A percentile compares a stretch with the other conserved stretches of the same genome.
These are phyloP conservation scores for Colletotrichum liriopes DNA, from an alignment of 2,329 filamentous ascomycete genomes.

Conservation along the genomic window DNA sequence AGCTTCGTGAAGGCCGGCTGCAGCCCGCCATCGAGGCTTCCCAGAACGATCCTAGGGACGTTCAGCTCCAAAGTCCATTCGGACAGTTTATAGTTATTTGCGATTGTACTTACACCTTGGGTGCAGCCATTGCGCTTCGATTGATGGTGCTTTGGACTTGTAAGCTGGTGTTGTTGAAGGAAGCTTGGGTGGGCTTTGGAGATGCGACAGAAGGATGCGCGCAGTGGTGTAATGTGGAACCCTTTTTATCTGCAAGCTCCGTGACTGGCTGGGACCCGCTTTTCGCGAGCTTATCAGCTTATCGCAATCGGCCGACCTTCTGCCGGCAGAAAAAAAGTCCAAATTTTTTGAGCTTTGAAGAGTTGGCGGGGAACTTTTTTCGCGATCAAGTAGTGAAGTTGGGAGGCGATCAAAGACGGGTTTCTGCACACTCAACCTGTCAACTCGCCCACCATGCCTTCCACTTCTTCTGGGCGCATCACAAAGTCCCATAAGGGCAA, in stretches of 20 bases:
- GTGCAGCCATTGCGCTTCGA: slow-evolving; percentile 58
- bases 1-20: slow-evolving; percentile 85
- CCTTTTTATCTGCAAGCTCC: slow-evolving; percentile 14
- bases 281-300: slow-evolving; percentile 39
- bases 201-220: slow-evolving; percentile 38
- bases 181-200: slow-evolving; percentile 27
- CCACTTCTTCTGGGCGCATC: slow-evolving; percentile 76
- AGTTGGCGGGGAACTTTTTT: slow-evolving; percentile 42
- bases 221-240: slow-evolving; percentile 33
- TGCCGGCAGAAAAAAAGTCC: slow-evolving; percentile 43
- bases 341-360: slow-evolving; percentile 43
- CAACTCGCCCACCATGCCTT: slow-evolving; percentile 67
- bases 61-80: not conserved
- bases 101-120: slow-evolving; percentile 61
- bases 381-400: slow-evolving; percentile 42
- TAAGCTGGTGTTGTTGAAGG: slow-evolving; percentile 19
- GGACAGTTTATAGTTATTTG: not conserved
- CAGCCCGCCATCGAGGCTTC: slow-evolving; percentile 86
- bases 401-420: slow-evolving; percentile 42
- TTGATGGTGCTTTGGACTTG: not conserved
- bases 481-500: slow-evolving; percentile 80
- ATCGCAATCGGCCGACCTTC: slow-evolving; percentile 41
- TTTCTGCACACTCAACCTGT: slow-evolving; percentile 37
- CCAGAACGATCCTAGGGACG: slow-evolving; percentile 80
- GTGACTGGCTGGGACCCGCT: not conserved